phyloP scores from a whole-genome alignment of 768 basidiomycete species.

The Lactifluus echinatus region DNA sequence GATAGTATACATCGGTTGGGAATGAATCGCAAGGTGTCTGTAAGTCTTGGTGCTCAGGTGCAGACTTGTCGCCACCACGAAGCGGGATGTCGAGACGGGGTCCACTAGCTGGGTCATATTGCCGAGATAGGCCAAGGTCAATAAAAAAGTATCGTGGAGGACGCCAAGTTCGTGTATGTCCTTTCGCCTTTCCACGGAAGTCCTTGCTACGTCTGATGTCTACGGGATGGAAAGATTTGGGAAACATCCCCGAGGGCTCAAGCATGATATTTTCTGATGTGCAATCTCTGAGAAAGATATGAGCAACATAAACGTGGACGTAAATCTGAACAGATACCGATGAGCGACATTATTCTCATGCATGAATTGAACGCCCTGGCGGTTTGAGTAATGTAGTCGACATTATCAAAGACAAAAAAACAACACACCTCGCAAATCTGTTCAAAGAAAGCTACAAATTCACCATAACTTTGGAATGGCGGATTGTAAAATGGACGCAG shows the following conservation, averaged over 20 bases:
- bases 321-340: slow-evolving; percentile 12
- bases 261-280: slow-evolving; percentile 7
- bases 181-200: too few relatives aligned
- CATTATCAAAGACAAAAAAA: not conserved
- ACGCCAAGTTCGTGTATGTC: too few relatives aligned
- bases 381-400: not conserved
- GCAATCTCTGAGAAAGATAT: slow-evolving; percentile 14
- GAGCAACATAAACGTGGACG: too few relatives aligned
- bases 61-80: too few relatives aligned
- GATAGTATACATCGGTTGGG: slow-evolving; percentile 24
- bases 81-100: too few relatives aligned
- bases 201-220: too few relatives aligned
- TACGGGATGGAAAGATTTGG: too few relatives aligned
- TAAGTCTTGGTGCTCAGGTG: too few relatives aligned
- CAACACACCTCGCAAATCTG: slow-evolving; percentile 22
- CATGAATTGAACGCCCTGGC: slow-evolving; percentile 12
- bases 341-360: slow-evolving; percentile 15
- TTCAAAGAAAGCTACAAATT: too few relatives aligned
- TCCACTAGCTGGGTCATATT: slow-evolving; percentile 10
- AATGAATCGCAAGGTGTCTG: slow-evolving; percentile 20
- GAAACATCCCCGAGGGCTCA: too few relatives aligned
- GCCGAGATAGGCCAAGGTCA: slow-evolving; percentile 25
- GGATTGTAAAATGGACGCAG: slow-evolving; percentile 26
- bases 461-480: slow-evolving; percentile 28
- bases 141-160: too few relatives aligned